Conservation (phyloP, 148 eudicot genomes). For the Nyssa sinensis region DNA sequence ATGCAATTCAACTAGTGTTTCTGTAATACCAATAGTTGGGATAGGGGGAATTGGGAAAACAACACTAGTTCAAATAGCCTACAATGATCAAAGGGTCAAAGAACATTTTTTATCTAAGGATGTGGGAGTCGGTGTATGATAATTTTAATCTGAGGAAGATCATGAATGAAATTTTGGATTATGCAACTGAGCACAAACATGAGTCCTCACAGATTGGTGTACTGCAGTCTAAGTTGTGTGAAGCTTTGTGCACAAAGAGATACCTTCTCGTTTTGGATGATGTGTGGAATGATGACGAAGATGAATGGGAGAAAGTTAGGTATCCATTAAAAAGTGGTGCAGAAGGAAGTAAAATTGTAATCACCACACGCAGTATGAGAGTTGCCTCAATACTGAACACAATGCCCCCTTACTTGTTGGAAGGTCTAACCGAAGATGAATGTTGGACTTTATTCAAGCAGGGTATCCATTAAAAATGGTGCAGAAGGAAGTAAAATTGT, state of each 20-base stretch:
- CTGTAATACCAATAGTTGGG: constrained; percentile 15
- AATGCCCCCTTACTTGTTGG: not conserved
- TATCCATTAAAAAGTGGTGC: constrained; percentile 13
- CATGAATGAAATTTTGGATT: constrained; percentile 11
- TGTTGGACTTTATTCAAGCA: constrained; percentile 23
- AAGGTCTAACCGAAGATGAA: not conserved
- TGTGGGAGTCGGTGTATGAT: constrained; percentile 20
- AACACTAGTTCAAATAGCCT: constrained; percentile 24
- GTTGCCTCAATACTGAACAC: constrained; percentile 18
- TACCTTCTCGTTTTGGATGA: constrained; percentile 24
- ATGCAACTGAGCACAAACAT: not conserved
- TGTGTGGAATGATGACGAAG: constrained; percentile 19
- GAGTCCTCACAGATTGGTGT: not conserved
- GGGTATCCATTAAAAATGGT: too few species aligned
- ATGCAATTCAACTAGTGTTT: not conserved
- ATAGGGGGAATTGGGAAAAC: constrained; percentile 31
- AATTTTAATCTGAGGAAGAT: constrained; percentile 14
- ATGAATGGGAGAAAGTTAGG: constrained; percentile 18
- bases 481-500: constrained; percentile 17
- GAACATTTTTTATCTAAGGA: constrained; percentile 10
- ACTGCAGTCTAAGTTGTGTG: constrained; percentile 3
- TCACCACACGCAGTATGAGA: constrained; percentile 22
- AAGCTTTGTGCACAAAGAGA: constrained; percentile 6
- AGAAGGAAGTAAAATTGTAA: constrained; percentile 13
- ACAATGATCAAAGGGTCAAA: constrained; percentile 8